Base-by-base conservation (phyloP, 371 early-diverging fungal species). In the Batkoa obscura region DNA sequence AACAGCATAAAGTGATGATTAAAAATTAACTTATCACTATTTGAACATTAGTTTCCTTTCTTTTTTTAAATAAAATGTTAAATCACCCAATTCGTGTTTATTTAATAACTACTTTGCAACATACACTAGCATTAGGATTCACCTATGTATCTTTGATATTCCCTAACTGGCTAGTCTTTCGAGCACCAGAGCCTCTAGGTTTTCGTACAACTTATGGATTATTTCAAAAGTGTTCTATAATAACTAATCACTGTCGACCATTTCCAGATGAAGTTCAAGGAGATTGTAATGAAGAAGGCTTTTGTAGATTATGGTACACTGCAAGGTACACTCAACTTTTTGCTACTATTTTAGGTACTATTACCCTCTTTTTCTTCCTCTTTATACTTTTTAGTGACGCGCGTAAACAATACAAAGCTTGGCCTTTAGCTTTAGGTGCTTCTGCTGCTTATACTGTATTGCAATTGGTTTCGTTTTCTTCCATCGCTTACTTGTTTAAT, bases 271-370 rank as follows among this genome's bases (percentile, higher is more conserved):
- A 45, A 3, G 56, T 50, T 8, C 47, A 50, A 30, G 59, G 57
- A 1, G 62, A 62, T 52, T 62, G 62, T 57, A 41, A 56, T 32
- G 62, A 59, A 49, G 46, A 48, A 47, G 45, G 59, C 8, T 62
- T 62, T 37, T 62, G 62, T 41, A 33, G 47, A 35, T 35, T 36
- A 43, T 62, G 62, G 62, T 52, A 15, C 10, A 37, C 55, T 23
- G 57, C 59, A 32, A 45, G 39, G 3, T 36, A 6, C 33, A 47
- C 31, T 17, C 34, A 54, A 33, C 47, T 59, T 5, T 9, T 52
- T 34, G 56, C 59, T 5, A 33, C 43, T 12, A 33, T 58, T 2
- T 12, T 62, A 2, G 59, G 50, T 38, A 43, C 45, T 13, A 17
- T 62, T 12, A 56, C 43, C 3, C 47, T 58, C n/a, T 43, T 52